Percentiles rank a stretch among this genome's conserved stretches.
Evolutionary conservation across 2,329 filamentous ascomycete genomes (phyloP).

Genomic region (Aspergillus sp.): DNA sequence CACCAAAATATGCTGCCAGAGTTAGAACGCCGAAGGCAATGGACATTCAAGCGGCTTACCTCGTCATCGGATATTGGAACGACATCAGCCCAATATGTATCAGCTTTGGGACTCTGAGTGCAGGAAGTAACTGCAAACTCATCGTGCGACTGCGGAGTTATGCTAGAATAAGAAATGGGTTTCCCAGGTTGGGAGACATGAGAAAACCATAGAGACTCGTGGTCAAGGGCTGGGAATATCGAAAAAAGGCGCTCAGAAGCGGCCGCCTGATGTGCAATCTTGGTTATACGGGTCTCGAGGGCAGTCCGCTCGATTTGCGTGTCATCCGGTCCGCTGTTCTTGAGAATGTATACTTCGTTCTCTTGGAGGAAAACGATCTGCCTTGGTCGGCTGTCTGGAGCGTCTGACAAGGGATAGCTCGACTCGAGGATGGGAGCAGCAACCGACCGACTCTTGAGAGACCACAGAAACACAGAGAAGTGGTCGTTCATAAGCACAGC

Average conservation of each 20-base stretch:
- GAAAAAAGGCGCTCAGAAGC: constrained; percentile 27
- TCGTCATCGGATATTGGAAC: constrained; percentile 30
- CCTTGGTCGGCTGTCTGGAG: constrained; percentile 21
- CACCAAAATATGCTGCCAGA: constrained; percentile 39
- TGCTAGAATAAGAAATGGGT: constrained; percentile 23
- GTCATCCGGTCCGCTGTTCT: constrained; percentile 21
- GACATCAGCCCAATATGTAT: constrained; percentile 31
- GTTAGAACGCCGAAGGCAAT: constrained; percentile 7
- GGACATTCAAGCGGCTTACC: constrained; percentile 16
- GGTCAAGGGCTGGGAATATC: constrained; percentile 27
- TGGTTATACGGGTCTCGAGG: constrained; percentile 25
- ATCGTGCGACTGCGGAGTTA: constrained; percentile 12
- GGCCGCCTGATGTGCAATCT: constrained; percentile 19
- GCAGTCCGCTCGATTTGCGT: constrained; percentile 23
- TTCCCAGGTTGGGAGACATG: constrained; percentile 16
- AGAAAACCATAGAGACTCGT: constrained; percentile 31
- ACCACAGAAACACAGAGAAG: constrained; percentile 62
- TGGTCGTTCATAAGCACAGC: constrained; percentile 61
- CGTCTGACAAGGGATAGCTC: constrained; percentile 26
- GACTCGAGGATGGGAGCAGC: constrained; percentile 29
- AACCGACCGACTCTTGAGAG: constrained; percentile 40
- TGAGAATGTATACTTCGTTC: constrained; percentile 35
- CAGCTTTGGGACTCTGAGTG: constrained; percentile 23
- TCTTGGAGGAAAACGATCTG: constrained; percentile 41
- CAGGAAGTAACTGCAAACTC: constrained; percentile 15